These are phyloP conservation scores for Mycogone perniciosa DNA, from an alignment of 2,329 filamentous ascomycete genomes.

Conservation along the genomic window DNA sequence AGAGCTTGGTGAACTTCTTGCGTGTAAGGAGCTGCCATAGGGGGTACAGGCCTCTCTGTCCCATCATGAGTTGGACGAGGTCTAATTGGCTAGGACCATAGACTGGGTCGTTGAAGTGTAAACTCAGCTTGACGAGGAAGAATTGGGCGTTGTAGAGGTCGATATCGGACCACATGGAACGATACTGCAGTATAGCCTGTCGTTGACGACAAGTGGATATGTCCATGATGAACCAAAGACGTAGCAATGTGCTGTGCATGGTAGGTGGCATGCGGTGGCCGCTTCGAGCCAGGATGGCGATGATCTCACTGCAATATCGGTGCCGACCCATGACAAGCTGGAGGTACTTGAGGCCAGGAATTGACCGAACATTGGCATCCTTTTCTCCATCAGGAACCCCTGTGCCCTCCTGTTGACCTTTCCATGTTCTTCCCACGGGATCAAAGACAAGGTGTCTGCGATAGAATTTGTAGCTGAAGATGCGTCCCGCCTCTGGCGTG, in stretches of 20 bases:
- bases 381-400: conserved; percentile 7
- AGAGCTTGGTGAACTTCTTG: conserved; percentile 40
- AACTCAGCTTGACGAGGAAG: conserved; percentile 66
- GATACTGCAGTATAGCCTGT: conserved; percentile 46
- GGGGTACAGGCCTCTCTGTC: conserved; percentile 48
- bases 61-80: conserved; percentile 53
- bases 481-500: conserved; percentile 47
- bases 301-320: conserved; percentile 52
- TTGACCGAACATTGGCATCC: conserved; percentile 34
- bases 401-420: conserved; percentile 14
- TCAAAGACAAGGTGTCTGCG: conserved; percentile 51
- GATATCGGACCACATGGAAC: conserved; percentile 46
- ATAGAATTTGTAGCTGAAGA: conserved; percentile 60
- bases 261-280: conserved; percentile 50
- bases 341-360: conserved; percentile 62
- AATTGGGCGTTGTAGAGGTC: conserved; percentile 57
- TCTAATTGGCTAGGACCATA: conserved; percentile 44
- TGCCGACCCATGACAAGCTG: conserved; percentile 58
- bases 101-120: conserved; percentile 61
- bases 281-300: conserved; percentile 51
- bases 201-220: conserved; percentile 51
- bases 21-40: conserved; percentile 56
- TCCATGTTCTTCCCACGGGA: conserved; percentile 43
- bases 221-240: conserved; percentile 71
- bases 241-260: conserved; percentile 46